Percentiles rank a stretch among this genome's conserved stretches.
Conservation (phyloP, 2,329 filamentous ascomycete species). For the Clarireedia sp. region DNA sequence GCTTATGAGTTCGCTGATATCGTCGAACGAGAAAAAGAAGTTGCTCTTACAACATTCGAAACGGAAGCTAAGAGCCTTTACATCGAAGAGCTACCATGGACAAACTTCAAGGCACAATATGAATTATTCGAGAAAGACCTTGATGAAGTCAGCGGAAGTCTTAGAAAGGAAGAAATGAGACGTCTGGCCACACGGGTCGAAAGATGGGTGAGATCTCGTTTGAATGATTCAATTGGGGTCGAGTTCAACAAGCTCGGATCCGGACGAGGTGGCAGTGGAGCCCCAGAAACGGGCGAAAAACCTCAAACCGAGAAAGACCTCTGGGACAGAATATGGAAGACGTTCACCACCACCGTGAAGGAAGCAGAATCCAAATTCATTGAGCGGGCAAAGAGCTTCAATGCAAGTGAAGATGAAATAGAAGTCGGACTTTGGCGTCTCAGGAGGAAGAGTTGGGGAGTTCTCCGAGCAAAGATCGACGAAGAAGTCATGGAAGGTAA, state of each 20-base stretch:
- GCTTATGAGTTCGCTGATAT: slow-evolving; percentile 94
- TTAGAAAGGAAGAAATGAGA: slow-evolving; percentile 94
- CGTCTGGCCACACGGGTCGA: slow-evolving; percentile 84
- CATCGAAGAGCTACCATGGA: slow-evolving; percentile 80
- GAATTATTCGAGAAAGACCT: slow-evolving; percentile 81
- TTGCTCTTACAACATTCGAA: slow-evolving; percentile 67
- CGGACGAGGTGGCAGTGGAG: slow-evolving; percentile 72
- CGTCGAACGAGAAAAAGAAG: slow-evolving; percentile 72
- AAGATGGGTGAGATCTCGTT: slow-evolving; percentile 82
- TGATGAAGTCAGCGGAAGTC: slow-evolving; percentile 73
- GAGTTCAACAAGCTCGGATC: slow-evolving; percentile 96
- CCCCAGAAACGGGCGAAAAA: slow-evolving; percentile 70
- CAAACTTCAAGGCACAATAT: slow-evolving; percentile 74
- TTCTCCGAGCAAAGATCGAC: slow-evolving; percentile 81
- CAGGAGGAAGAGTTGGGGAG: slow-evolving; percentile 89
- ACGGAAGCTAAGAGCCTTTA: slow-evolving; percentile 64
- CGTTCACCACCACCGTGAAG: slow-evolving; percentile 73
- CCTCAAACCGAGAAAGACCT: slow-evolving; percentile 72
- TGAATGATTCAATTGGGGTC: slow-evolving; percentile 79
- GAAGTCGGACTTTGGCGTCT: slow-evolving; percentile 88
- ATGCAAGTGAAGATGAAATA: slow-evolving; percentile 85
- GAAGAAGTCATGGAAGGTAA: slow-evolving; percentile 99
- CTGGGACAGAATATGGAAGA: slow-evolving; percentile 91
- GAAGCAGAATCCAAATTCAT: slow-evolving; percentile 82
- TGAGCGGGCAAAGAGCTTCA: slow-evolving; percentile 85